phyloP scores from a whole-genome alignment of 371 early-diverging fungal genomes.

The Dinochytrium kinnereticum region DNA sequence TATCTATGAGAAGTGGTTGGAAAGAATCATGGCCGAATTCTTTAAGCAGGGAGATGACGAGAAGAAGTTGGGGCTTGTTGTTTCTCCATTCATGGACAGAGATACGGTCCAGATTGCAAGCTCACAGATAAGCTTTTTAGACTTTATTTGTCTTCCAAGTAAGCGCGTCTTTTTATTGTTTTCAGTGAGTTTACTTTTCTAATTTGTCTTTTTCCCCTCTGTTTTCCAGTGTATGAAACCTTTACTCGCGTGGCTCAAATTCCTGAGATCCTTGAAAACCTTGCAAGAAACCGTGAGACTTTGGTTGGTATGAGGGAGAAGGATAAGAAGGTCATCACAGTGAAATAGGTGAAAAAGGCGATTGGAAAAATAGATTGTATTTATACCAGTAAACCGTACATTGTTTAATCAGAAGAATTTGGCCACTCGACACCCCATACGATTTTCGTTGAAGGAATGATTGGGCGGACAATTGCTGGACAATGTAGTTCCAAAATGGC shows the following conservation, averaged over 20 bases:
- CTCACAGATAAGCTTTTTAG: constrained; percentile 41
- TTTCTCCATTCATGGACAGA: constrained; percentile 52
- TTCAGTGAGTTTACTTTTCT: not conserved
- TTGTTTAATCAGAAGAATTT: no score
- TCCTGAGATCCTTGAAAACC: not conserved
- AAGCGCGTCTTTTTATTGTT: constrained; percentile 7
- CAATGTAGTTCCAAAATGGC: no score
- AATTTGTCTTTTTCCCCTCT: not conserved
- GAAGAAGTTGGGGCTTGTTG: constrained; percentile 44
- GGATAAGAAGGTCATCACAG: not conserved
- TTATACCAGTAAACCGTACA: no score
- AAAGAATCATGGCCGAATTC: constrained; percentile 38
- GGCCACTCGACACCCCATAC: no score
- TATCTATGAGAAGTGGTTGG: constrained; percentile 47
- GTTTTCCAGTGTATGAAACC: constrained; percentile 11
- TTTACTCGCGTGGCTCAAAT: constrained; percentile 4
- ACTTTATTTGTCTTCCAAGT: constrained; percentile 35
- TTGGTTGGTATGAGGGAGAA: constrained; percentile 8
- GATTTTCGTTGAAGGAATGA: no score
- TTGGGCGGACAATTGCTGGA: no score
- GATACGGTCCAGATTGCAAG: constrained; percentile 41
- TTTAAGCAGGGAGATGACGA: constrained; percentile 55
- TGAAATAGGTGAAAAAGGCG: not conserved
- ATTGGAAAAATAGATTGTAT: not conserved
- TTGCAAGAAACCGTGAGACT: not conserved